These are phyloP conservation scores for Auriscalpium vulgare DNA, from an alignment of 768 basidiomycete species.

Conservation along the genomic window DNA sequence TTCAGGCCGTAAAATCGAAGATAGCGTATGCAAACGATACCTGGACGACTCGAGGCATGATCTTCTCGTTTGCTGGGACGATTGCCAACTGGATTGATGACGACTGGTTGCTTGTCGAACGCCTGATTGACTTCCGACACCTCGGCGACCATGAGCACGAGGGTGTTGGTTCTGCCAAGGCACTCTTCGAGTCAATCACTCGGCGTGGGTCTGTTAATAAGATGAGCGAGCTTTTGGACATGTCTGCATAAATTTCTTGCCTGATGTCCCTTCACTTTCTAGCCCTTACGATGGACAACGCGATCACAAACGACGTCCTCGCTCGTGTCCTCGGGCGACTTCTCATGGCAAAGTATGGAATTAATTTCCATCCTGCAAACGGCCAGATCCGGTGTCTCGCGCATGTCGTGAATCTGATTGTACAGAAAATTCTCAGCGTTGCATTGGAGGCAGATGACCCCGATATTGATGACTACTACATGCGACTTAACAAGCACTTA, in stretches of 20 bases:
- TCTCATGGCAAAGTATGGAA: conserved; percentile 23
- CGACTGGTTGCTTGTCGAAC: conserved; percentile 15
- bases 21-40: conserved; percentile 6
- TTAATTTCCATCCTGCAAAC: conserved; percentile 20
- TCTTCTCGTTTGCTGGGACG: conserved; percentile 15
- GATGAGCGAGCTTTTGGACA: conserved; percentile 19
- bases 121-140: conserved; percentile 12
- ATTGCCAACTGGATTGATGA: conserved; percentile 14
- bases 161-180: conserved; percentile 25
- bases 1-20: neutral
- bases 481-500: neutral
- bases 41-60: conserved; percentile 16
- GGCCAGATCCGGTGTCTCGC: conserved; percentile 26
- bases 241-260: conserved; percentile 7
- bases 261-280: conserved; percentile 13
- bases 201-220: conserved; percentile 24
- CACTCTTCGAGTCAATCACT: conserved; percentile 19
- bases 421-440: conserved; percentile 24
- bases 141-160: conserved; percentile 15
- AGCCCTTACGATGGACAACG: conserved; percentile 27
- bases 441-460: neutral
- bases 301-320: conserved; percentile 27
- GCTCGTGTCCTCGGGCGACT: conserved; percentile 7
- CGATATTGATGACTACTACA: neutral
- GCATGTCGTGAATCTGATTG: conserved; percentile 31